Evolutionary conservation across 108 stramenopile genomes (phyloP).

Genomic region (Cyclotella cryptica): DNA sequence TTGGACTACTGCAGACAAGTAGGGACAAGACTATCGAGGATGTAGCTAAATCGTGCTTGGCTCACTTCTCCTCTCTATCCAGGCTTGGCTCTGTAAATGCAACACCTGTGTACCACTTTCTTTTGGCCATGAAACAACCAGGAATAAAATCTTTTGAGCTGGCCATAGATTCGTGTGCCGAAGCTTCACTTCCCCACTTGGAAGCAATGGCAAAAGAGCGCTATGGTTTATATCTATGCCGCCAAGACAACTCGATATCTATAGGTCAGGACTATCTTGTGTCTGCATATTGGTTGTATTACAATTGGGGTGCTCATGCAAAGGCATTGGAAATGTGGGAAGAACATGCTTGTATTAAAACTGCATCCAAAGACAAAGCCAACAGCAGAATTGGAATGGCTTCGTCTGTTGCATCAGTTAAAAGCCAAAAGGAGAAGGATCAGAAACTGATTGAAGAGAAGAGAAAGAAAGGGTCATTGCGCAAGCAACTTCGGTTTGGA

Average conservation of each 20-base stretch:
- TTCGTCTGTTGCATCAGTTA: not conserved
- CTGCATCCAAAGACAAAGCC: not conserved
- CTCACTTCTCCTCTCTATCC: conserved; percentile 26
- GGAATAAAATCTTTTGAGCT: conserved; percentile 22
- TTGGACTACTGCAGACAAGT: conserved; percentile 16
- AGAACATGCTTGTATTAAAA: conserved; percentile 1
- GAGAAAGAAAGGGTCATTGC: not conserved
- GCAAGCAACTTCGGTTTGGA: not conserved
- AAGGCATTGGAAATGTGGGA: conserved; percentile 6
- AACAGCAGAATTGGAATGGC: not conserved
- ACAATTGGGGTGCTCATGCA: conserved; percentile 42
- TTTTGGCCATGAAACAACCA: conserved; percentile 35
- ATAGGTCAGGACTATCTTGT: conserved; percentile 21
- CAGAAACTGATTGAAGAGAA: not conserved
- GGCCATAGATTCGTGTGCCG: conserved; percentile 37
- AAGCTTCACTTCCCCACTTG: conserved; percentile 20
- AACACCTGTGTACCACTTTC: conserved; percentile 23
- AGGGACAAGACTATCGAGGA: conserved; percentile 12
- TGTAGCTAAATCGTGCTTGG: conserved; percentile 22
- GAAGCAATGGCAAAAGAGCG: conserved; percentile 53
- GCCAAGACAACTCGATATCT: not conserved
- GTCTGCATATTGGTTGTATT: conserved; percentile 40
- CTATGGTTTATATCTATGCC: conserved; percentile 29
- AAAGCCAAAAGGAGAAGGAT: not conserved
- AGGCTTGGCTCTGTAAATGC: conserved; percentile 23